Percentiles rank a stretch among this genome's conserved stretches.
Conservation (phyloP, 148 eudicot species). For the Rhododendron henanense region DNA sequence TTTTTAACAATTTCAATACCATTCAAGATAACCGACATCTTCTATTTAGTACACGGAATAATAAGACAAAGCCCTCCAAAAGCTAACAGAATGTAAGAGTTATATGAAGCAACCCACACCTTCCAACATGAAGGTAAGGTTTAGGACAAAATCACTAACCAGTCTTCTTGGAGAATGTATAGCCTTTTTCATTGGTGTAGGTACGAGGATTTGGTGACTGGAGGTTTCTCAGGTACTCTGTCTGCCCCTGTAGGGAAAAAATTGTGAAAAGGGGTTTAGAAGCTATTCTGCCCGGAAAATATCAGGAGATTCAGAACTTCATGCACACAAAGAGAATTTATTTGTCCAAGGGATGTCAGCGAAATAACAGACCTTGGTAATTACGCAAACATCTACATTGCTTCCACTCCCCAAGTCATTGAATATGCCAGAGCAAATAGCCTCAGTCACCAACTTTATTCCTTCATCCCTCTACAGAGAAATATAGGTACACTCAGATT, state of each 20-base stretch:
- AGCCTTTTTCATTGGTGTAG: slow-evolving; percentile 64
- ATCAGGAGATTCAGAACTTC: background rate
- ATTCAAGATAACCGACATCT: background rate
- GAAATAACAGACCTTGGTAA: slow-evolving; percentile 60
- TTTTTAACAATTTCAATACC: background rate
- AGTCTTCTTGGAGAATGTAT: slow-evolving; percentile 74
- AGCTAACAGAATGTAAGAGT: background rate
- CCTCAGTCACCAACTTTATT: slow-evolving; percentile 62
- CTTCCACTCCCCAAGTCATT: slow-evolving; percentile 98
- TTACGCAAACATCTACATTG: slow-evolving; percentile 87
- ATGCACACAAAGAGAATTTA: background rate
- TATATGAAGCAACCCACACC: background rate
- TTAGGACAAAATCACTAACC: slow-evolving; percentile 34
- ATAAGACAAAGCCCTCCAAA: background rate
- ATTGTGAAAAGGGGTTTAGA: slow-evolving; percentile 1
- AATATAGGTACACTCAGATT: background rate
- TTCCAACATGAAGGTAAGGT: background rate
- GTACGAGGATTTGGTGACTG: slow-evolving; percentile 82
- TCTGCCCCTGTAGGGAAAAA: slow-evolving; percentile 55
- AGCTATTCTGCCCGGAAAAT: background rate
- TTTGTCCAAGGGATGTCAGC: background rate
- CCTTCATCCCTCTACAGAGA: slow-evolving; percentile 79
- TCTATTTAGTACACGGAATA: background rate
- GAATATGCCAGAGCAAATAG: slow-evolving; percentile 84
- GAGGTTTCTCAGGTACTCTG: slow-evolving; percentile 80